Percentiles rank a stretch among this genome's conserved stretches.
phyloP scores from a whole-genome alignment of 2,329 filamentous ascomycete species.

The Clarireedia monteithiana region DNA sequence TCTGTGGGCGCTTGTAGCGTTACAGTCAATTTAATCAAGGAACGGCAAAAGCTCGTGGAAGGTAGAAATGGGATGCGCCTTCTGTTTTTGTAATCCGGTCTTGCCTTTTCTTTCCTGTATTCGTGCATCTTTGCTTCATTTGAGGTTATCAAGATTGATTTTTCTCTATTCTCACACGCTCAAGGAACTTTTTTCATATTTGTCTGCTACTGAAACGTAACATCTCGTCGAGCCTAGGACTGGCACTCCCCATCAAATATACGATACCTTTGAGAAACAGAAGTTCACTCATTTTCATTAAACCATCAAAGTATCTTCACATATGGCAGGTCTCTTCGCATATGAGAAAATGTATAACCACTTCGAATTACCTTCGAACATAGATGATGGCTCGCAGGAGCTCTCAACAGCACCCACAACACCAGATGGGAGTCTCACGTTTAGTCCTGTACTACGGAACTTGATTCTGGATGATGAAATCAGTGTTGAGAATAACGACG shows the following conservation, averaged over 20 bases:
- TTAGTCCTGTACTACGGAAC: constrained; percentile 35
- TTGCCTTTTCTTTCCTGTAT: not conserved
- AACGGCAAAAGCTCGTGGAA: not conserved
- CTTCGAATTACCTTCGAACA: constrained; percentile 19
- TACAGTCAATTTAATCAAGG: not conserved
- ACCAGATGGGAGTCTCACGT: constrained; percentile 36
- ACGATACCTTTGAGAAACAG: too few species aligned
- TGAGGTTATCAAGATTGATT: not conserved
- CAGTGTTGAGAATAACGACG: constrained; percentile 8
- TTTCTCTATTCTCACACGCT: not conserved
- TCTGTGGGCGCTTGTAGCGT: too few species aligned
- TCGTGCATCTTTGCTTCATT: not conserved
- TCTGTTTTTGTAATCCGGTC: constrained; percentile 9
- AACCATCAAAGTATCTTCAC: too few species aligned
- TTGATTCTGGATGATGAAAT: constrained; percentile 19
- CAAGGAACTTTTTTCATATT: too few species aligned
- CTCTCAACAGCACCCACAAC: constrained; percentile 39
- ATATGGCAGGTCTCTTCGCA: too few species aligned
- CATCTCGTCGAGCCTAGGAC: too few species aligned
- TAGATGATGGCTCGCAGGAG: constrained; percentile 26
- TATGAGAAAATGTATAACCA: constrained; percentile 15
- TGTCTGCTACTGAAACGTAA: too few species aligned
- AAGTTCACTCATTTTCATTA: too few species aligned
- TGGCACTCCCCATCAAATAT: too few species aligned
- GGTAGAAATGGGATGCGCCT: not conserved